Evolutionary conservation across 768 basidiomycete genomes (phyloP).

Genomic region (Mycena alexandri): DNA sequence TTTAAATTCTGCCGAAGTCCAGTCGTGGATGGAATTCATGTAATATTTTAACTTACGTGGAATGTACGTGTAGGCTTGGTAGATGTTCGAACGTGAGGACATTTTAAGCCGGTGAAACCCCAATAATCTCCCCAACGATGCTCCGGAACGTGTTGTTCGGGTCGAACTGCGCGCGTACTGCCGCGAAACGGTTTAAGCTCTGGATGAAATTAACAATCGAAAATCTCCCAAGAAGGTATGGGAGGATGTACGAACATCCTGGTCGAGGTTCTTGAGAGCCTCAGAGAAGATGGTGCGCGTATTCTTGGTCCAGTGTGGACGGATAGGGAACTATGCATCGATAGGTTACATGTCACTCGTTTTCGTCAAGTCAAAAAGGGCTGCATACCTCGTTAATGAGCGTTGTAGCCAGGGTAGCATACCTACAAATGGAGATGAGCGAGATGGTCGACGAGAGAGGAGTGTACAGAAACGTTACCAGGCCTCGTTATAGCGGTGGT

Average conservation of each 20-base stretch:
- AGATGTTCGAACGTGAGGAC: too few relatives aligned
- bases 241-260: slow-evolving; percentile 43
- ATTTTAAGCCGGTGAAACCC: slow-evolving; percentile 35
- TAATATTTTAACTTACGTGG: too few relatives aligned
- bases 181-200: slow-evolving; percentile 48
- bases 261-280: slow-evolving; percentile 49
- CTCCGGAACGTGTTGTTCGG: slow-evolving; percentile 51
- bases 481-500: slow-evolving; percentile 50
- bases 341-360: neutral
- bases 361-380: neutral
- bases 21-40: too few relatives aligned
- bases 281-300: slow-evolving; percentile 46
- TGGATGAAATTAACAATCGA: slow-evolving; percentile 21
- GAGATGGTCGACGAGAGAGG: too few relatives aligned
- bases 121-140: slow-evolving; percentile 52
- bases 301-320: slow-evolving; percentile 55
- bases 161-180: slow-evolving; percentile 49
- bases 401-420: slow-evolving; percentile 39
- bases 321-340: slow-evolving; percentile 50
- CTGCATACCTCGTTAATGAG: slow-evolving; percentile 48
- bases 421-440: too few relatives aligned
- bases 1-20: too few relatives aligned
- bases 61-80: too few relatives aligned
- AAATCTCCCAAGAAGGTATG: too few relatives aligned
- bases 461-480: too few relatives aligned